These are phyloP conservation scores for Fragosphaeria purpurea DNA, from an alignment of 2,329 filamentous ascomycete genomes.

Conservation along the genomic window DNA sequence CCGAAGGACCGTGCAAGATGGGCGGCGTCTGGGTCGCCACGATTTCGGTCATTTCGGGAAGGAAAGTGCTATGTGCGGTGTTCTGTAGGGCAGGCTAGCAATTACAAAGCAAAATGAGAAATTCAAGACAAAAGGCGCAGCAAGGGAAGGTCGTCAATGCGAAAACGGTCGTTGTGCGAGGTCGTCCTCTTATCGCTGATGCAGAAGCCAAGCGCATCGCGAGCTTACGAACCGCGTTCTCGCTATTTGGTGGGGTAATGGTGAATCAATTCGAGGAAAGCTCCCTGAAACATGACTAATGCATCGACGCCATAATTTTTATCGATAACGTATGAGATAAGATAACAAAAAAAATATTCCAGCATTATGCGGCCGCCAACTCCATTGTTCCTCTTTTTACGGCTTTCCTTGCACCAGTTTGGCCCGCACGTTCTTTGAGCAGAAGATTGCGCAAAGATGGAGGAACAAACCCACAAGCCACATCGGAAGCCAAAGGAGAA, in stretches of 20 bases:
- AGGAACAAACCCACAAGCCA: conserved; percentile 74
- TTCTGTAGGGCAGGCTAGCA: too few species aligned
- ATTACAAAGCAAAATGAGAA: too few species aligned
- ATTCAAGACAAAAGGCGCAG: too few species aligned
- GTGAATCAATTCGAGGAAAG: too few species aligned
- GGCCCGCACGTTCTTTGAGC: not conserved
- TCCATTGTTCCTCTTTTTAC: not conserved
- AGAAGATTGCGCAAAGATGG: conserved; percentile 44
- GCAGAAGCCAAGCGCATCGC: too few species aligned
- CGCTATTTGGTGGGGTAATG: too few species aligned
- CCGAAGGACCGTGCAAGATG: conserved; percentile 42
- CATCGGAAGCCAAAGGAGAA: conserved; percentile 86
- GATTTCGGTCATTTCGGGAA: conserved; percentile 31
- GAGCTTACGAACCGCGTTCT: too few species aligned
- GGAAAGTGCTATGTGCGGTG: not conserved
- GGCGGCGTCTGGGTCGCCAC: conserved; percentile 36
- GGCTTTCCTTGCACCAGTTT: not conserved
- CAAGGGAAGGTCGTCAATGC: too few species aligned
- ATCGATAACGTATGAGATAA: conserved; percentile 12
- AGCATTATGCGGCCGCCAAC: not conserved
- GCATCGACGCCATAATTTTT: not conserved
- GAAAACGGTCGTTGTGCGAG: too few species aligned
- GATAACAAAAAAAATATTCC: conserved; percentile 8
- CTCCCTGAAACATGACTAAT: too few species aligned
- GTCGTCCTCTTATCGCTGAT: too few species aligned